Conservation (phyloP, 1,139 yeast genomes). For the Scheffersomyces segobiensis region DNA sequence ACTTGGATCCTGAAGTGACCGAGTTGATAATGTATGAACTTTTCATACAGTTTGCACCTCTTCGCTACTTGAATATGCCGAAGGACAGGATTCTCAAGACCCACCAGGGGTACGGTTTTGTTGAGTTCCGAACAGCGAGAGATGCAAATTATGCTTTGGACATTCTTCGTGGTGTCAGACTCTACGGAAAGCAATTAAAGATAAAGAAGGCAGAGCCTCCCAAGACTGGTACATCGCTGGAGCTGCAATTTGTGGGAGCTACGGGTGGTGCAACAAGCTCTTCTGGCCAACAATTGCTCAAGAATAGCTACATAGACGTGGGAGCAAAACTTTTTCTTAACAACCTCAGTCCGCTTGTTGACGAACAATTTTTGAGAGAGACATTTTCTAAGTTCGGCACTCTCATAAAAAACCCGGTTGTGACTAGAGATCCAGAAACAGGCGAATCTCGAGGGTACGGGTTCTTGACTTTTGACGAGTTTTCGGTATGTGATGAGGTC, state of each 20-base stretch:
- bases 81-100: constrained; percentile 69
- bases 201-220: constrained; percentile 52
- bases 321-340: constrained; percentile 80
- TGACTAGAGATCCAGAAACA: constrained; percentile 50
- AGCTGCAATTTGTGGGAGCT: constrained; percentile 2
- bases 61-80: constrained; percentile 70
- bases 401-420: constrained; percentile 50
- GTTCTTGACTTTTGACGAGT: constrained; percentile 58
- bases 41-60: constrained; percentile 83
- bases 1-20: constrained; percentile 71
- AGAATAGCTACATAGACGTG: constrained; percentile 42
- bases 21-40: constrained; percentile 76
- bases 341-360: constrained; percentile 69
- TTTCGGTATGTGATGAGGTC: constrained; percentile 73
- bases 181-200: constrained; percentile 65
- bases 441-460: constrained; percentile 67
- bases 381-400: constrained; percentile 75
- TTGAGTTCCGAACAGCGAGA: constrained; percentile 58
- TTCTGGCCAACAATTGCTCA: constrained; percentile 8
- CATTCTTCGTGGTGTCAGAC: constrained; percentile 59
- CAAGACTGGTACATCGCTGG: not conserved
- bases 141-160: constrained; percentile 75
- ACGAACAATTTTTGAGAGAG: constrained; percentile 54
- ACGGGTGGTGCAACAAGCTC: constrained; percentile 7
- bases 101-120: constrained; percentile 89